phyloP scores from a whole-genome alignment of 805 yeast genomes.

The Metschnikowia noctiluminum region DNA sequence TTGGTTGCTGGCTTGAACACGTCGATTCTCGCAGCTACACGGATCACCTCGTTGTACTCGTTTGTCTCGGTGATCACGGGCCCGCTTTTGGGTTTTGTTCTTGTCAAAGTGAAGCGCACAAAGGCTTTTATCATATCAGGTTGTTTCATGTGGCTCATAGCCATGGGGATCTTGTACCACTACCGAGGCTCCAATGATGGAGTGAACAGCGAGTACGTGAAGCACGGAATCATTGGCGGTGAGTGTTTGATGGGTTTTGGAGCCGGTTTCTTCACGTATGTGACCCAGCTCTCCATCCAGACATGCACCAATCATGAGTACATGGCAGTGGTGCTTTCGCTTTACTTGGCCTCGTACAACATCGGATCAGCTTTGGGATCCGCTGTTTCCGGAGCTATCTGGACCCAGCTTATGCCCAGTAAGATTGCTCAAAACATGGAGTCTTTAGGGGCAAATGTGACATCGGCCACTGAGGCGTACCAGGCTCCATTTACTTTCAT shows the following conservation, averaged over 20 bases:
- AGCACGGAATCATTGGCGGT: constrained; percentile 61
- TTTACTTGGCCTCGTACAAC: constrained; percentile 55
- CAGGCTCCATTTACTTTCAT: constrained; percentile 52
- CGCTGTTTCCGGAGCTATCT: constrained; percentile 65
- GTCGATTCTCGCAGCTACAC: constrained; percentile 58
- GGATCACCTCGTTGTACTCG: constrained; percentile 60
- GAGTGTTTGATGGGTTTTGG: constrained; percentile 66
- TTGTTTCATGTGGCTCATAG: constrained; percentile 51
- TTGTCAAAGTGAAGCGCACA: constrained; percentile 45
- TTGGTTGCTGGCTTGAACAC: constrained; percentile 62
- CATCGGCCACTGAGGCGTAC: constrained; percentile 33
- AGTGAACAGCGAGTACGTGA: constrained; percentile 24
- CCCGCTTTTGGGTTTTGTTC: constrained; percentile 51
- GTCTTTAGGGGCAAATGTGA: constrained; percentile 25
- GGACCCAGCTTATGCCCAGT: constrained; percentile 58
- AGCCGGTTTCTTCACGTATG: constrained; percentile 68
- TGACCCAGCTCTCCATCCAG: constrained; percentile 59
- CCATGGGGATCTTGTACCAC: constrained; percentile 57
- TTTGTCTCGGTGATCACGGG: constrained; percentile 64
- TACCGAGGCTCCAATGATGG: constrained; percentile 51
- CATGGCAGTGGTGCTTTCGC: constrained; percentile 59
- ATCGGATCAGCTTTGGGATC: constrained; percentile 65
- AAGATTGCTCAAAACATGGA: constrained; percentile 33
- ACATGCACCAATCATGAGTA: constrained; percentile 58
- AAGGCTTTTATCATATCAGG: constrained; percentile 64